These are phyloP conservation scores for Aquilaria agallochum DNA, from an alignment of 441 rosid genomes.

Conservation along the genomic window DNA sequence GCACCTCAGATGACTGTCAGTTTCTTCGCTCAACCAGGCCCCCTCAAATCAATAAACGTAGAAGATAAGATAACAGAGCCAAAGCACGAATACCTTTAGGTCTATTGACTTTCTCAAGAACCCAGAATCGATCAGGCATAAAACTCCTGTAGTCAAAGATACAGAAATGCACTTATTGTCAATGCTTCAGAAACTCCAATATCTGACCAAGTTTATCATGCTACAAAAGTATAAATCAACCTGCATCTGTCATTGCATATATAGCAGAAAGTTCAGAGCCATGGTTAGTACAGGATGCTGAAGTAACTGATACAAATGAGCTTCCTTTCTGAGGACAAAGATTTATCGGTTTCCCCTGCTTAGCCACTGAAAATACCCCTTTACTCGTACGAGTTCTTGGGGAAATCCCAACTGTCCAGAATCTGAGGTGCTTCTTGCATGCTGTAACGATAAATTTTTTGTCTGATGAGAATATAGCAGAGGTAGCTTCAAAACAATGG, in stretches of 20 bases:
- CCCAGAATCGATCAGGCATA: conserved; percentile 51
- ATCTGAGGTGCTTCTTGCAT: conserved; percentile 78
- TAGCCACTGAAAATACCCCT: conserved; percentile 30
- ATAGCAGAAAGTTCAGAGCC: conserved; percentile 34
- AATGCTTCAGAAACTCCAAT: conserved; percentile 17
- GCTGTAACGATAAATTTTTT: conserved; percentile 70
- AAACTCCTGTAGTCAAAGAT: conserved; percentile 46
- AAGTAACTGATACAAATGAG: conserved; percentile 60
- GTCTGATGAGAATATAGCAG: conserved; percentile 68
- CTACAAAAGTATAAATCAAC: conserved; percentile 26
- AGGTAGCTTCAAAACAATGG: conserved; percentile 46
- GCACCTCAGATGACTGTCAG: conserved; percentile 7
- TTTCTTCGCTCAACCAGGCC: conserved; percentile 5
- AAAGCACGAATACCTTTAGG: conserved; percentile 43
- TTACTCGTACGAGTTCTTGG: conserved; percentile 47
- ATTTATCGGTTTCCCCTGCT: conserved; percentile 58
- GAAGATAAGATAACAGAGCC: conserved; percentile 7
- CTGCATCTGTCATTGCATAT: conserved; percentile 72
- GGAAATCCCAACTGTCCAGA: conserved; percentile 63
- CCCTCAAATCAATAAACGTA: conserved; percentile 6
- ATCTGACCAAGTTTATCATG: conserved; percentile 19
- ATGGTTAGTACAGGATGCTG: conserved; percentile 28
- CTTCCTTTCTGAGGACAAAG: conserved; percentile 58
- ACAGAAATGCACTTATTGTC: conserved; percentile 9
- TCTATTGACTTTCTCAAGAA: conserved; percentile 51